Conservation (phyloP, 495 filamentous ascomycete genomes). For the Lindgomyces ingoldianus region DNA sequence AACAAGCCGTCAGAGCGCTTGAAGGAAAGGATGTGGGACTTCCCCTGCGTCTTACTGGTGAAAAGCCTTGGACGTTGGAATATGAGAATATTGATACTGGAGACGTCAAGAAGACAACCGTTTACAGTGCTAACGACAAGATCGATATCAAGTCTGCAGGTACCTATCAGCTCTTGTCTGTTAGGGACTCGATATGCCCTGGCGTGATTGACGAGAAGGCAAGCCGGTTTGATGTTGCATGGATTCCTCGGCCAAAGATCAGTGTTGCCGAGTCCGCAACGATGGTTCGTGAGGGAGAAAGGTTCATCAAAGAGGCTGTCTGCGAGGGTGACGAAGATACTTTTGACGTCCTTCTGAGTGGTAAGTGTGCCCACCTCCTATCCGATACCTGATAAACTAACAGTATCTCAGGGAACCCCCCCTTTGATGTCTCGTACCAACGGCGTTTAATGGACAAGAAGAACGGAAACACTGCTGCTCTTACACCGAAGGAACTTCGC, state of each 20-base stretch:
- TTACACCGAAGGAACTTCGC: conserved; percentile 66
- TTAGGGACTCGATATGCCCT: conserved; percentile 75
- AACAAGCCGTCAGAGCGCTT: conserved; percentile 68
- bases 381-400: neutral
- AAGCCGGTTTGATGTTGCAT: conserved; percentile 74
- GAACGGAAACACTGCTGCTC: conserved; percentile 54
- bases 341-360: conserved; percentile 75
- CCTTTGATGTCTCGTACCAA: conserved; percentile 81
- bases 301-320: conserved; percentile 71
- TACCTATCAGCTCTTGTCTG: conserved; percentile 72
- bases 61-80: conserved; percentile 75
- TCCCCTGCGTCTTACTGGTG: conserved; percentile 79
- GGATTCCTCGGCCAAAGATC: conserved; percentile 78
- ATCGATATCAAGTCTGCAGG: conserved; percentile 67
- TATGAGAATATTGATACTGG: conserved; percentile 49
- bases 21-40: conserved; percentile 71
- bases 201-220: conserved; percentile 73
- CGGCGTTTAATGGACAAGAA: conserved; percentile 65
- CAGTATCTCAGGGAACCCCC: conserved; percentile 61
- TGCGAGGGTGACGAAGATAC: conserved; percentile 93
- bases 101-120: conserved; percentile 36
- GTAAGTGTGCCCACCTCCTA: conserved; percentile 49
- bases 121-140: conserved; percentile 67
- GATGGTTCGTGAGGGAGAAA: conserved; percentile 46
- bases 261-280: conserved; percentile 63